phyloP scores from a whole-genome alignment of 306 rosid genomes.

The Sesbania bispinosa region DNA sequence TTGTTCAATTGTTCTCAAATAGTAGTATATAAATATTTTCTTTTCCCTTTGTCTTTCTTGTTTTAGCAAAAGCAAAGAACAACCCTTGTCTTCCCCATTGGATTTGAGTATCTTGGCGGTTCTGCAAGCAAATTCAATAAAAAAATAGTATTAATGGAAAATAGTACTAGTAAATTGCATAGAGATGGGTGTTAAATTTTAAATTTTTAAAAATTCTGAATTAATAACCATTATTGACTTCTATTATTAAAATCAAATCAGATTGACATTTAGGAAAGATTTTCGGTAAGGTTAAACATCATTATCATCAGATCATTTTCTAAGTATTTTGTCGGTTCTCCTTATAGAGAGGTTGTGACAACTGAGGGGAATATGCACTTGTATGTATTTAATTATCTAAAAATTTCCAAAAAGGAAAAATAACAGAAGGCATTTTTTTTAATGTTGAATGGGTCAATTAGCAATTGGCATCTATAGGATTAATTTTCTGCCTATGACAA shows the following conservation, averaged over 20 bases:
- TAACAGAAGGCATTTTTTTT: neutral
- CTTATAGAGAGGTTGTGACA: neutral
- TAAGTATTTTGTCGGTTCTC: neutral
- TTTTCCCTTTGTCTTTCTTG: conserved; percentile 6
- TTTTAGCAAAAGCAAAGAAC: conserved; percentile 20
- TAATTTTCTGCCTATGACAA: neutral
- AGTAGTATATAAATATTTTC: no score
- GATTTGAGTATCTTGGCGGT: neutral
- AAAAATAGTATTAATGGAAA: neutral
- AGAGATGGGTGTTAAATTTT: neutral
- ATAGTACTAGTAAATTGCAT: neutral
- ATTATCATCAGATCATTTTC: neutral
- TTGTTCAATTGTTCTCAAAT: neutral
- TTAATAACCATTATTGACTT: neutral
- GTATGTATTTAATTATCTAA: neutral
- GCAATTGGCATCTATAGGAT: neutral
- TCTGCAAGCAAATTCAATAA: neutral
- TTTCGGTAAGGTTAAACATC: conserved; percentile 5
- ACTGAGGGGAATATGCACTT: neutral
- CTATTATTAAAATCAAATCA: neutral
- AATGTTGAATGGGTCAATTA: conserved; percentile 14
- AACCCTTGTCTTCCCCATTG: conserved; percentile 31
- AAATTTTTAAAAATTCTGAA: neutral
- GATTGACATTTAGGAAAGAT: neutral
- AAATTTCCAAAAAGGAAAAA: neutral